Evolutionary conservation across 73 alveolate species (phyloP).

Genomic region (Paramecium tetraurelia): DNA sequence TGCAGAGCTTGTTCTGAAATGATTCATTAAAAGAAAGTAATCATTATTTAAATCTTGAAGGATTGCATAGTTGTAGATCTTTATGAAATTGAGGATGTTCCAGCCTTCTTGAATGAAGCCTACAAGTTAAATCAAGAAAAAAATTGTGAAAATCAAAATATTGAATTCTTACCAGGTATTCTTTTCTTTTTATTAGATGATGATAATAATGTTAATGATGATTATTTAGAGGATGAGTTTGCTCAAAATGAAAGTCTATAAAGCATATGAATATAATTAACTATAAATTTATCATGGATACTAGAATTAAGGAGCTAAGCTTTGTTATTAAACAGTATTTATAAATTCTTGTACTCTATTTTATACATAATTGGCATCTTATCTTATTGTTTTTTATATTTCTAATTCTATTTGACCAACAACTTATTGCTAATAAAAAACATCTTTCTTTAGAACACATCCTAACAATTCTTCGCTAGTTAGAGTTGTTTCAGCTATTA

Average conservation of each 20-base stretch:
- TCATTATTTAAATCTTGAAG: not conserved
- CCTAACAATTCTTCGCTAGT: not conserved
- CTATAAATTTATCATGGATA: not conserved
- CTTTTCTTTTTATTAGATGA: not conserved
- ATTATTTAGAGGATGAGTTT: not conserved
- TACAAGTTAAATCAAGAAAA: not conserved
- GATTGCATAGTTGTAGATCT: slow-evolving; percentile 32
- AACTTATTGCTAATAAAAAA: not conserved
- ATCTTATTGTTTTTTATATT: not conserved
- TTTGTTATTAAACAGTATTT: too few relatives aligned
- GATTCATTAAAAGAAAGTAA: slow-evolving; percentile 82
- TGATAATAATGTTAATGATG: not conserved
- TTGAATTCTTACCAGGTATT: not conserved
- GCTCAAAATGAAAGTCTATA: not conserved
- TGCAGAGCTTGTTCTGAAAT: slow-evolving; percentile 91
- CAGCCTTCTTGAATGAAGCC: not conserved
- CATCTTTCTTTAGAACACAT: not conserved
- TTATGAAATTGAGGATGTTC: slow-evolving; percentile 37
- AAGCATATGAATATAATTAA: not conserved
- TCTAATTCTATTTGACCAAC: slow-evolving; percentile 8
- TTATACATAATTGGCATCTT: too few relatives aligned
- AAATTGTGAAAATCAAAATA: not conserved
- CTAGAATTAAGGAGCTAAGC: not conserved
- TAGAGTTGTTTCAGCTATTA: not conserved
- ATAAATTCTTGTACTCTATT: too few relatives aligned